phyloP scores from a whole-genome alignment of 352 stramenopile species.

The Lagenidium giganteum region DNA sequence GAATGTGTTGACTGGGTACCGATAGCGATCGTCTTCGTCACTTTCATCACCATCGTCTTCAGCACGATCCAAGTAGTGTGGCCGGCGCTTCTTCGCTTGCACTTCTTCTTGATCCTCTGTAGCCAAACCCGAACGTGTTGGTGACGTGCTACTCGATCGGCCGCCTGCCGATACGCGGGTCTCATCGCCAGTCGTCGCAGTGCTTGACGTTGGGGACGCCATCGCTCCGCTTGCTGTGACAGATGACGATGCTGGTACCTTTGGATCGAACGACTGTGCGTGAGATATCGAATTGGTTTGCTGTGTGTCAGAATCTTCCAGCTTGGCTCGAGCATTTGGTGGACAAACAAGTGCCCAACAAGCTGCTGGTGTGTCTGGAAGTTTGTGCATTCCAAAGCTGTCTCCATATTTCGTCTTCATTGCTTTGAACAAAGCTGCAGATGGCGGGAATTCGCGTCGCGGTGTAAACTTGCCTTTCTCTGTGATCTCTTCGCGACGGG shows the following conservation, averaged over 20 bases:
- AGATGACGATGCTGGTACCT: too few species aligned
- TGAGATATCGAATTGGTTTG: too few species aligned
- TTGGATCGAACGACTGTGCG: too few species aligned
- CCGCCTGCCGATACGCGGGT: too few species aligned
- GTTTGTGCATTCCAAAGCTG: constrained; percentile 62
- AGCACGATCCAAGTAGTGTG: constrained; percentile 9
- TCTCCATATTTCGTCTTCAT: constrained; percentile 82
- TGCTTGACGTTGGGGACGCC: too few species aligned
- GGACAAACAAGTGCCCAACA: constrained; percentile 77
- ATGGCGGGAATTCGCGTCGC: constrained; percentile 75
- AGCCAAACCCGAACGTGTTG: too few species aligned
- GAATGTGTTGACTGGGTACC: constrained; percentile 81
- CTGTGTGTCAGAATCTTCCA: too few species aligned
- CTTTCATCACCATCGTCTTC: constrained; percentile 22
- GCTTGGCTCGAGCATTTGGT: constrained; percentile 47
- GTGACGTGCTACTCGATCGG: too few species aligned
- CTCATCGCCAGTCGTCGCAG: too few species aligned
- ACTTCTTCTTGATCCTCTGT: too few species aligned
- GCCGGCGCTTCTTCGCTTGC: too few species aligned
- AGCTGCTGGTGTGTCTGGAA: constrained; percentile 68
- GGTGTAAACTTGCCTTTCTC: constrained; percentile 80
- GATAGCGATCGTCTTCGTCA: constrained; percentile 43
- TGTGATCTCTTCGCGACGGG: constrained; percentile 64
- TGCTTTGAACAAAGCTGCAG: constrained; percentile 79
- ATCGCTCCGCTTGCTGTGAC: too few species aligned